Conservation (phyloP, 768 basidiomycete species). For the Epithele typhae region DNA sequence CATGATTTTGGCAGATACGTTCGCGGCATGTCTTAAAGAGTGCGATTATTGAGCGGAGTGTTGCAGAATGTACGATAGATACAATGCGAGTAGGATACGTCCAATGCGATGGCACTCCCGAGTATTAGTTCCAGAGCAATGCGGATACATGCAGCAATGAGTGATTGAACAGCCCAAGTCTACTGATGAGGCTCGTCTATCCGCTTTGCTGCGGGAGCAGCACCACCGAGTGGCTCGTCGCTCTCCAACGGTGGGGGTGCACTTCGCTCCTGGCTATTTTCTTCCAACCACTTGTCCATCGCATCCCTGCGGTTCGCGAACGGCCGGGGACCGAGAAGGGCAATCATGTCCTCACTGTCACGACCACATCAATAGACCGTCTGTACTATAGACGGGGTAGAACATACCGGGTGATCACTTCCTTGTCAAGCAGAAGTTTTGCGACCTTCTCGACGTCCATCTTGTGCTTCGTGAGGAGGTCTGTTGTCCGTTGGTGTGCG, state of each 20-base stretch:
- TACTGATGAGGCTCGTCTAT: constrained; percentile 25
- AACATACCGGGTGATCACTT: constrained; percentile 85
- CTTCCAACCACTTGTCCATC: constrained; percentile 97
- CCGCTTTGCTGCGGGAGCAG: constrained; percentile 42
- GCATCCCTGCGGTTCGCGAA: constrained; percentile 78
- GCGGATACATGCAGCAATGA: constrained; percentile 3
- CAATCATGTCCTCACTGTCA: constrained; percentile 85
- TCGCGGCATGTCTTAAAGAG: too few species aligned
- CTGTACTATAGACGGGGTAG: not conserved
- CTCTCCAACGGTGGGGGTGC: constrained; percentile 62
- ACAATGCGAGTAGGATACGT: constrained; percentile 17
- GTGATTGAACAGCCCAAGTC: not conserved
- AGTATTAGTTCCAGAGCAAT: constrained; percentile 11
- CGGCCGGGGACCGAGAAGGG: constrained; percentile 76
- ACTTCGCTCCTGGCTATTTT: constrained; percentile 56
- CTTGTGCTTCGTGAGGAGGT: constrained; percentile 75
- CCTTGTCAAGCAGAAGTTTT: constrained; percentile 84
- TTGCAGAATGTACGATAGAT: constrained; percentile 14
- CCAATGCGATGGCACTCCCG: constrained; percentile 13
- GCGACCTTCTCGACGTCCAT: constrained; percentile 95
- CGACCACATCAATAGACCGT: not conserved
- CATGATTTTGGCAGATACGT: too few species aligned
- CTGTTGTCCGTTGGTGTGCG: constrained; percentile 80
- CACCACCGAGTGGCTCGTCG: constrained; percentile 14
- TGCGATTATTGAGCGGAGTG: constrained; percentile 13